Conservation (phyloP, 305 asterid genomes). For the Plantago lanceolata region DNA sequence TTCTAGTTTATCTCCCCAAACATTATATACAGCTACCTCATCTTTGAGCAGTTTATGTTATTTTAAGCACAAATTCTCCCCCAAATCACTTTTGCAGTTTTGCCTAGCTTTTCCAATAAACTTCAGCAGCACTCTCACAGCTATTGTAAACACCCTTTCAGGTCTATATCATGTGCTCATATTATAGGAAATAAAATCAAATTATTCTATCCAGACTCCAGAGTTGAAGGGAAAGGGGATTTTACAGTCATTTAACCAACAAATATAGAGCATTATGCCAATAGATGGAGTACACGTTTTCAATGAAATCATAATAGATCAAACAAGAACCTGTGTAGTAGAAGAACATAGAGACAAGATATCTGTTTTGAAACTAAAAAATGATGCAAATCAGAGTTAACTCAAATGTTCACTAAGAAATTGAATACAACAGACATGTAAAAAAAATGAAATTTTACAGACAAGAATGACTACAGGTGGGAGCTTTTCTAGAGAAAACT, state of each 20-base stretch:
- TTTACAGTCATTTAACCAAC: background rate
- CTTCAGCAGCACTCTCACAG: no score
- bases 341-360: background rate
- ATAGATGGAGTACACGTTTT: background rate
- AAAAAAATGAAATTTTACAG: conserved; percentile 10
- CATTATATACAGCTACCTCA: no score
- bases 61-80: no score
- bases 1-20: no score
- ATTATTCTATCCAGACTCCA: no score
- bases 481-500: conserved; percentile 19
- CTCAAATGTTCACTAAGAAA: conserved; percentile 13
- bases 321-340: background rate
- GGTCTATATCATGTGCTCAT: no score
- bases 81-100: no score
- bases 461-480: conserved; percentile 19
- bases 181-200: no score
- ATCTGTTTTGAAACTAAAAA: conserved; percentile 2
- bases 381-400: conserved; percentile 6
- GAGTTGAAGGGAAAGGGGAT: no score
- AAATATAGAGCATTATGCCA: background rate
- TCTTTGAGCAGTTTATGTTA: no score
- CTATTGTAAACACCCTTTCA: no score
- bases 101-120: no score
- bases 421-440: conserved; percentile 26
- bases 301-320: background rate